Base-by-base conservation (phyloP, 2,329 filamentous ascomycete genomes). In the Curvularia sp. region DNA sequence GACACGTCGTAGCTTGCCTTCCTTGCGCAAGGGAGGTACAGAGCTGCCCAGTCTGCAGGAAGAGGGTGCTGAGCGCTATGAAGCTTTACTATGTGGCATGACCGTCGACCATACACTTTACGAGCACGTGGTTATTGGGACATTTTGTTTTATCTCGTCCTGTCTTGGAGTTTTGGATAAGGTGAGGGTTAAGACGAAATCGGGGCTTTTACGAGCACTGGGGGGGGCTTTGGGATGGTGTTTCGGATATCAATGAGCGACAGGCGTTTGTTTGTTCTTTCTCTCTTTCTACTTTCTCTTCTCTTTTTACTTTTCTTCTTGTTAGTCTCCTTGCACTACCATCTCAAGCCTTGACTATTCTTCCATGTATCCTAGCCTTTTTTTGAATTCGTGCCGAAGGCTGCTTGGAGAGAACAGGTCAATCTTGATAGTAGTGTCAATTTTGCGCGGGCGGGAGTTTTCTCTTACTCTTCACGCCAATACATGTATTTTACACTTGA, bases 1-100 rank as follows among this genome's bases (percentile, higher is more conserved):
- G 86, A 0, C 86, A 89, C 67, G 84, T 88, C 18, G 83, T 86
- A 45, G 83, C 86, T 3, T 89, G 86, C 62, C 75, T 85, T 56
- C 77, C 76, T n/a, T 89, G 86, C 67, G 86, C 86, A 12, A 79
- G 79, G 49, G 80, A 84, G 68, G 81, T 88, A 28, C 84, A 86
- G 54, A 78, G 77, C 49, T 89, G 86, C 64, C 86, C 86, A 1
- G 84, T 88, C 23, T 89, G 86, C 71, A 79, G 86, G 55, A 83
- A 82, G 76, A 79, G 79, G 52, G 83, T 88, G 19, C 71, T 83
- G 60, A 82, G 77, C 50, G 82, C 86, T 30, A 80, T 88, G 63
- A 87, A 84, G 78, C 80, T 89, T 57, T 88, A 70, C 57, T 79
- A 77, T 53, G 75, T 76, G 47, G 71, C 71, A n/a, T 76, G 63